phyloP scores from a whole-genome alignment of 2,329 filamentous ascomycete genomes.

The Venturiaceae sp. region DNA sequence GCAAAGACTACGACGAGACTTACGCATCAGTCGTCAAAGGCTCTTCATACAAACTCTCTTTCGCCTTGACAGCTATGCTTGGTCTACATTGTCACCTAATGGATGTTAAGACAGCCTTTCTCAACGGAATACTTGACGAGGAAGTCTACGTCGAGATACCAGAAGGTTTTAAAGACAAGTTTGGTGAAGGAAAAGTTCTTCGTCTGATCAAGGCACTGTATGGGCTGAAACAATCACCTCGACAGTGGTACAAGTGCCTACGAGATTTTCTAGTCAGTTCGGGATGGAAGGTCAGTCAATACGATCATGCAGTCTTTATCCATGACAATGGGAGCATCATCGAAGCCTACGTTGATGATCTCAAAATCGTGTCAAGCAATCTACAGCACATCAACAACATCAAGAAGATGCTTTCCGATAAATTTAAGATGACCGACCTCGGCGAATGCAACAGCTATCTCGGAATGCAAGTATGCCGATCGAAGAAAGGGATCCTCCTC shows the following conservation, averaged over 20 bases:
- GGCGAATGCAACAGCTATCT: not conserved
- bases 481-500: too few relatives aligned
- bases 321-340: not conserved
- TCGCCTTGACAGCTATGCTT: constrained; percentile 13
- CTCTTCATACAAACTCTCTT: constrained; percentile 17
- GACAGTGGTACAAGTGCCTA: constrained; percentile 1
- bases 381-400: not conserved
- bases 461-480: constrained; percentile 16
- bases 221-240: constrained; percentile 20
- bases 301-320: not conserved
- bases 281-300: not conserved
- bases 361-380: not conserved
- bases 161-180: constrained; percentile 8
- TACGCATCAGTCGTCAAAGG: constrained; percentile 17
- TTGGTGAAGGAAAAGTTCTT: constrained; percentile 10
- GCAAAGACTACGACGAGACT: constrained; percentile 18
- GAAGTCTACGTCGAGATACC: constrained; percentile 18
- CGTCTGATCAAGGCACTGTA: constrained; percentile 19
- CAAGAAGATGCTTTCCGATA: not conserved
- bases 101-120: constrained; percentile 23
- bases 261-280: not conserved
- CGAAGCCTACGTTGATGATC: not conserved
- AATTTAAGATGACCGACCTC: not conserved
- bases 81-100: constrained; percentile 19
- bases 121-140: constrained; percentile 18